Evolutionary conservation across 345 rosid species (phyloP), one percentile per base, ranked within the genome.

Genomic region (Acer negundo): DNA sequence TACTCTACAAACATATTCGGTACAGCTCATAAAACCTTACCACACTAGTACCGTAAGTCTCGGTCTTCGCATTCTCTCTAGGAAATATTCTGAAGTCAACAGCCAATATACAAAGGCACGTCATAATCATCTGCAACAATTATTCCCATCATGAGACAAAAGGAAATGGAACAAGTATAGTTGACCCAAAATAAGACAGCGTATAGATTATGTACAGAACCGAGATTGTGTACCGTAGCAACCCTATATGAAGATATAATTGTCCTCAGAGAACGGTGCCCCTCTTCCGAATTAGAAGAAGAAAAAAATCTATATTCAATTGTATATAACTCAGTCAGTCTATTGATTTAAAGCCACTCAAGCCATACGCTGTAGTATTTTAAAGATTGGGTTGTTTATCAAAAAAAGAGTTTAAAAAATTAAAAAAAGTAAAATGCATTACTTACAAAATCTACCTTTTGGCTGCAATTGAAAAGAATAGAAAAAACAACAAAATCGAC

Each of bases 81-180:
- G 99, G 98, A 85, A 86, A 96, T 83, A 94, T 87, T 81, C 78
- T 89, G 79, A 96, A 94, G 71, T 96, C 99, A 73, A 94, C 99
- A 74, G 94, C 98, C 85, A 96, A 89, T 78, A 96, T 96, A 73
- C 93, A 89, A 83, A 96, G 82, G 84, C 94, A 92, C 58, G 99
- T 90, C 22, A 89, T 74, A 23, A 92, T 49, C 95, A 94, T 91
- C 98, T 94, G 92, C 78, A 86, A 74, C n/a, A 67, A 68, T 42
- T 74, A 71, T 69, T 24, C 11, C 63, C 56, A 61, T 65, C 62
- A 78, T 70, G 11, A 78, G 69, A 59, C 61, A 82, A 77, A 69
- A 10, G 35, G 56, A 67, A 31, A 78, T 3, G 63, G 22, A 26
- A 24, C 75, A 77, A 73, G 56, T 58, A 11, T 2, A 44, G 4